Conservation (phyloP, 1,284 basidiomycete genomes). For the Cystobasidium sp. region DNA sequence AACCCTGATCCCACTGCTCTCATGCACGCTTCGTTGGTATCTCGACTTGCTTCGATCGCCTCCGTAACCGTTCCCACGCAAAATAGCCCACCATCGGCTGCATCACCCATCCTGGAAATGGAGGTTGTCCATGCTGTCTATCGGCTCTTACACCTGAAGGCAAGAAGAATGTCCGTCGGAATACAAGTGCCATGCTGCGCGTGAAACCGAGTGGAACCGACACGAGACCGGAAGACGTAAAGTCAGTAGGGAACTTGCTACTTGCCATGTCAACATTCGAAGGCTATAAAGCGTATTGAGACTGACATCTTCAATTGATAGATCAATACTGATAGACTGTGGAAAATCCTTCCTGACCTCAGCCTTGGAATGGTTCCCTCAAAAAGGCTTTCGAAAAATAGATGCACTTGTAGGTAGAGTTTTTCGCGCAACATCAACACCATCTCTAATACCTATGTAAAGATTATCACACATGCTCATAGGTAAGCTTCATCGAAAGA, state of each 20-base stretch:
- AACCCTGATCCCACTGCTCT: no score
- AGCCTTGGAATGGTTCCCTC: slow-evolving; percentile 78
- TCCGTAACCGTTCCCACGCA: slow-evolving; percentile 5
- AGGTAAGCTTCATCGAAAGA: not conserved
- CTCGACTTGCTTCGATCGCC: slow-evolving; percentile 1
- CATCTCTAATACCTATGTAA: not conserved
- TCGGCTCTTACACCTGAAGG: slow-evolving; percentile 67
- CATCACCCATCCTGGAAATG: slow-evolving; percentile 47
- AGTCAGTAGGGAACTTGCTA: not conserved
- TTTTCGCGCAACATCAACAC: slow-evolving; percentile 70
- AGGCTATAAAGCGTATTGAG: not conserved
- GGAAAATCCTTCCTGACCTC: slow-evolving; percentile 78
- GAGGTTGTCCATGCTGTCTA: slow-evolving; percentile 51
- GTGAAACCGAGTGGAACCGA: slow-evolving; percentile 51
- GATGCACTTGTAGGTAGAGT: slow-evolving; percentile 73
- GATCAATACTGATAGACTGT: slow-evolving; percentile 70
- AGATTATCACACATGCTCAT: slow-evolving; percentile 42
- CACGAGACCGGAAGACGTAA: slow-evolving; percentile 59
- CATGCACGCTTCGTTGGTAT: no score
- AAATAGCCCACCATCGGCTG: slow-evolving; percentile 49
- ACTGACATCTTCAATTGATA: slow-evolving; percentile 3
- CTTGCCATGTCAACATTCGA: not conserved
- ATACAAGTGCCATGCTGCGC: slow-evolving; percentile 71
- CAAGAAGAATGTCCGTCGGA: slow-evolving; percentile 73
- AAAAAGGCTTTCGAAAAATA: slow-evolving; percentile 70